These are phyloP conservation scores for Phytomonas sp. DNA, from an alignment of 208 protist species.

Conservation along the genomic window DNA sequence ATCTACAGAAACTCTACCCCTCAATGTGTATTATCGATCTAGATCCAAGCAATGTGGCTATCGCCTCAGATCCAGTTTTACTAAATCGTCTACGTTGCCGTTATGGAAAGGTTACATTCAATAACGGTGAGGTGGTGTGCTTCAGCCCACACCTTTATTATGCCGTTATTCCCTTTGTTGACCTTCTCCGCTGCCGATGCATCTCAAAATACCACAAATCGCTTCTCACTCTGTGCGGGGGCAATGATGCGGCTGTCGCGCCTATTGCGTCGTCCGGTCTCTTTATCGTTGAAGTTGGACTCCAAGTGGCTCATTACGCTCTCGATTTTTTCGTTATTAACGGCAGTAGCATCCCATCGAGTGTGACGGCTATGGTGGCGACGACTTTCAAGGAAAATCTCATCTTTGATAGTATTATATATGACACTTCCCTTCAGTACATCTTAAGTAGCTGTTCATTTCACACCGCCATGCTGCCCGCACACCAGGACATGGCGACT, in stretches of 20 bases:
- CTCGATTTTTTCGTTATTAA: conserved; percentile 82
- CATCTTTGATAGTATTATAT: conserved; percentile 70
- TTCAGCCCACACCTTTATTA: conserved; percentile 67
- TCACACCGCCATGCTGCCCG: conserved; percentile 29
- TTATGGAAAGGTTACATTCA: conserved; percentile 65
- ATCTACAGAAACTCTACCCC: conserved; percentile 52
- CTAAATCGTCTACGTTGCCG: conserved; percentile 72
- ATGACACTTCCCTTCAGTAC: conserved; percentile 59
- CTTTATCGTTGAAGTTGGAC: conserved; percentile 77
- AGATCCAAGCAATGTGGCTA: conserved; percentile 41
- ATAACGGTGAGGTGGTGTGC: conserved; percentile 24
- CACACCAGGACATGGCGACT: conserved; percentile 25
- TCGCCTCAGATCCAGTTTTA: conserved; percentile 51
- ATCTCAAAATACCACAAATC: conserved; percentile 12
- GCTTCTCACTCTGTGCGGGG: conserved; percentile 6
- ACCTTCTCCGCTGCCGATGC: conserved; percentile 29
- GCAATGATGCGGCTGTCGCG: conserved; percentile 10
- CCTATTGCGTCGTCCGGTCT: conserved; percentile 51
- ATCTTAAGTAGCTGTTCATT: conserved; percentile 23
- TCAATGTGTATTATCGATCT: conserved; percentile 64
- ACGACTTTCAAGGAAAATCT: conserved; percentile 68
- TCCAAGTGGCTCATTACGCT: conserved; percentile 83
- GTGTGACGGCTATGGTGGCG: conserved; percentile 40
- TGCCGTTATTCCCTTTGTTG: conserved; percentile 48
- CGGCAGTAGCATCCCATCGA: conserved; percentile 36